Percentiles rank a stretch among this genome's conserved stretches.
Conservation (phyloP, 331 rosid species). For the Prunus yedoensis region DNA sequence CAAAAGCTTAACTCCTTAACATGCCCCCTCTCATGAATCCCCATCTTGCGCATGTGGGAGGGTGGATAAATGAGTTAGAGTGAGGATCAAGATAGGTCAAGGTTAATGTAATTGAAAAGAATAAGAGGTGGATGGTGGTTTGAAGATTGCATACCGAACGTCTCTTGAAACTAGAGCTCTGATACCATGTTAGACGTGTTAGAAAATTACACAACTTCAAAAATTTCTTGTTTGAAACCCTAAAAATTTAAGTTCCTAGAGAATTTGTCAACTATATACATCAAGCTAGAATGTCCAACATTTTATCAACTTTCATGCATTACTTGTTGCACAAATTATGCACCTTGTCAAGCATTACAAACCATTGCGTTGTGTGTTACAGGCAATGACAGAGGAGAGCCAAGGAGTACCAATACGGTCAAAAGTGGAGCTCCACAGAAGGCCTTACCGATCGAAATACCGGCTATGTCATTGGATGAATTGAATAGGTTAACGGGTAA, state of each 20-base stretch:
- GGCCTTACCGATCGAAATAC: conserved; percentile 76
- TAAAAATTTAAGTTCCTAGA: not conserved
- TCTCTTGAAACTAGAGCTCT: not conserved
- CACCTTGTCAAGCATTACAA: not conserved
- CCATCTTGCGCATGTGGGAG: too few relatives aligned
- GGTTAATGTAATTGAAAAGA: not conserved
- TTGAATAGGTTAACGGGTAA: conserved; percentile 65
- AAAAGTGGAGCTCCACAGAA: conserved; percentile 72
- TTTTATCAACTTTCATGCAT: not conserved
- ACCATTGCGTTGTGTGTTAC: not conserved
- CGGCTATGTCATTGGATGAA: conserved; percentile 62
- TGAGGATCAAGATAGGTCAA: too few relatives aligned
- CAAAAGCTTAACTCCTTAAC: not conserved
- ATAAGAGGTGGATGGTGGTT: not conserved
- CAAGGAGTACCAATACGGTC: conserved; percentile 53
- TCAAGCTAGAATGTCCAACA: not conserved
- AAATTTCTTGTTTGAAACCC: not conserved
- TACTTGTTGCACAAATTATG: not conserved
- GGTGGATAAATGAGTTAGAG: too few relatives aligned
- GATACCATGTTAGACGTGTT: not conserved
- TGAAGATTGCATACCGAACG: not conserved
- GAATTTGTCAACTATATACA: not conserved
- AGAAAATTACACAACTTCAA: not conserved
- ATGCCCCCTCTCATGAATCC: too few relatives aligned
- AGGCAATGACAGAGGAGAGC: conserved; percentile 86